phyloP scores from a whole-genome alignment of 139 green algal species.

The Chlamydomonas sp. region DNA sequence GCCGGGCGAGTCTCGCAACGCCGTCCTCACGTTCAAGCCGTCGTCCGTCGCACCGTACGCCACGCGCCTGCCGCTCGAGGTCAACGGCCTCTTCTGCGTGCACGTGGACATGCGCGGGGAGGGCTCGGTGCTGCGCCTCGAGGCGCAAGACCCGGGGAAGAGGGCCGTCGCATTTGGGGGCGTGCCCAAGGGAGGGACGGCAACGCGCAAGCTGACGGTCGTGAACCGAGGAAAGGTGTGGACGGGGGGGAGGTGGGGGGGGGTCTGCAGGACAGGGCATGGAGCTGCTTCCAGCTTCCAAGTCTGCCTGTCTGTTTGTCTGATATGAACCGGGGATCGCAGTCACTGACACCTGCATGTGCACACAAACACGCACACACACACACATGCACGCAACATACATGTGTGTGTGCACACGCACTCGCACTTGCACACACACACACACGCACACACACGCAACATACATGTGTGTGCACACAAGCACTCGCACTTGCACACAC shows the following conservation, averaged over 20 bases:
- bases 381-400: no score
- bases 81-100: slow-evolving; percentile 71
- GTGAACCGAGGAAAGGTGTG: slow-evolving; percentile 56
- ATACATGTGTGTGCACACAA: no score
- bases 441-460: no score
- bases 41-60: slow-evolving; percentile 20
- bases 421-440: no score
- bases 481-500: no score
- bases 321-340: no score
- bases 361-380: no score
- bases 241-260: no score
- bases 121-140: slow-evolving; percentile 50
- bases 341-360: no score
- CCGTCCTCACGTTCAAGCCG: slow-evolving; percentile 54
- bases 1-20: slow-evolving; percentile 43
- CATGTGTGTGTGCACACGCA: no score
- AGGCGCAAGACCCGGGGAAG: slow-evolving; percentile 50
- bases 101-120: slow-evolving; percentile 51
- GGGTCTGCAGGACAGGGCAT: background rate
- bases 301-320: no score
- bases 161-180: slow-evolving; percentile 51
- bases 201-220: slow-evolving; percentile 35
- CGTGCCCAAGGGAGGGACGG: slow-evolving; percentile 18
- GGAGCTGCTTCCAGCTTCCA: no score
- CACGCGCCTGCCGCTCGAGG: slow-evolving; percentile 45